A percentile compares a stretch with the other conserved stretches of the same genome.
phyloP scores from a whole-genome alignment of 2,329 filamentous ascomycete species.

The Aspergillus viridinutans region DNA sequence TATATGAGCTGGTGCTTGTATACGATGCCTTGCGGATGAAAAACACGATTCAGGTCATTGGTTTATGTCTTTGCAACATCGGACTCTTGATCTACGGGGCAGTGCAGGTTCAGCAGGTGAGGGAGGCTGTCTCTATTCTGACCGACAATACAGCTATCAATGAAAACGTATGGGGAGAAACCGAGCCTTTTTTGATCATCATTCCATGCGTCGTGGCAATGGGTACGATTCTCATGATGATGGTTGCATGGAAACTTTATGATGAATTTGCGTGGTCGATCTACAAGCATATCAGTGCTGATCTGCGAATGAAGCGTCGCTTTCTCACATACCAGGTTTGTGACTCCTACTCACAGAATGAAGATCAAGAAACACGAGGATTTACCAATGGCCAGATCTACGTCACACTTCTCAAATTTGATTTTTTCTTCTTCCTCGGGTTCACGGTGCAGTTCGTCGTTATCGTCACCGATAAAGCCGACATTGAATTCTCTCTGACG shows the following conservation, averaged over 20 bases:
- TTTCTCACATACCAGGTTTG: constrained; percentile 93
- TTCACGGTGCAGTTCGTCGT: constrained; percentile 98
- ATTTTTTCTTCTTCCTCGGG: constrained; percentile 99
- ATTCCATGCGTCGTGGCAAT: constrained; percentile 80
- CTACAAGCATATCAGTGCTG: constrained; percentile 97
- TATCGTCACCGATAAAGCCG: constrained; percentile 67
- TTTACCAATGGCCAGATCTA: constrained; percentile 65
- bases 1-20: constrained; percentile 84
- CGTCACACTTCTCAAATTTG: constrained; percentile 95
- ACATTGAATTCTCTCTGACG: constrained; percentile 79
- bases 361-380: neutral
- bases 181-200: constrained; percentile 74
- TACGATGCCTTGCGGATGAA: constrained; percentile 92
- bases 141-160: constrained; percentile 43
- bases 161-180: constrained; percentile 60
- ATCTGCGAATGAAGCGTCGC: constrained; percentile 92
- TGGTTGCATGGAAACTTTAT: constrained; percentile 90
- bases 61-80: constrained; percentile 86
- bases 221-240: constrained; percentile 66
- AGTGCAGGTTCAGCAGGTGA: constrained; percentile 88
- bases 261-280: constrained; percentile 99
- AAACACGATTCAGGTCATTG: constrained; percentile 98
- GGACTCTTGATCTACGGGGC: constrained; percentile 89
- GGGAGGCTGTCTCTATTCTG: constrained; percentile 63
- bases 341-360: neutral